Evolutionary conservation across 441 rosid genomes (phyloP), one percentile per base, ranked within the genome.

Genomic region (Gossypium trilobum): DNA sequence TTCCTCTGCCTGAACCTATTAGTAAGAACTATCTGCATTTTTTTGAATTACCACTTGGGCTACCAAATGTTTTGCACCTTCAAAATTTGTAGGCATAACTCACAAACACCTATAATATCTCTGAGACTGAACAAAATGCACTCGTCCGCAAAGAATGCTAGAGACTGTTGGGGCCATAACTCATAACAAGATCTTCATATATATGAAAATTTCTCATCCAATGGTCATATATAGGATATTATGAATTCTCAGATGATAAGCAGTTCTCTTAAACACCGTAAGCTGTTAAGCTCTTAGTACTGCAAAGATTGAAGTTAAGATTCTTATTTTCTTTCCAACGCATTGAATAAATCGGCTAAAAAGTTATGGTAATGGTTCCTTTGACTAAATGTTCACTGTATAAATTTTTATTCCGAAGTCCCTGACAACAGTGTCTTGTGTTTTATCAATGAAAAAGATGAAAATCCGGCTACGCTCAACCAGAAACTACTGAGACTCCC

Each of bases 1-100:
- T 91, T 72, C 79, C 22, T 44, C 84, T 95, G 33, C 99, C 97
- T 17, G 87, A 80, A 63, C 95, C 97, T 74, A 78, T 88, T 68
- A 93, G 97, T 92, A 80, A 82, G 77, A 71, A 23, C 13, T 6
- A 56, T 10, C 44, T 3, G 17, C 36, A 70, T 59, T 5, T 27
- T 11, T 39, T 33, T 33, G 22, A 25, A 55, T 67, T n/a, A 33
- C 51, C 44, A 71, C 10, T 14, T 62, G 6, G 58, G 11, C 1
- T 13, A 11, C n/a, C 36, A 50, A 72, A 36, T 22, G 19, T 52
- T 29, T n/a, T 59, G 11, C 42, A 27, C 14, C 29, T 59, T 17
- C 25, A 20, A 31, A 60, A 60, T 31, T 33, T 31, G 3, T 31
- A 31, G 33, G 66, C 23, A 60, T 31, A 14, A 23, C 23, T 11